Conservation (phyloP, 805 yeast species). For the Cyberlindnera euphorbiiphila region DNA sequence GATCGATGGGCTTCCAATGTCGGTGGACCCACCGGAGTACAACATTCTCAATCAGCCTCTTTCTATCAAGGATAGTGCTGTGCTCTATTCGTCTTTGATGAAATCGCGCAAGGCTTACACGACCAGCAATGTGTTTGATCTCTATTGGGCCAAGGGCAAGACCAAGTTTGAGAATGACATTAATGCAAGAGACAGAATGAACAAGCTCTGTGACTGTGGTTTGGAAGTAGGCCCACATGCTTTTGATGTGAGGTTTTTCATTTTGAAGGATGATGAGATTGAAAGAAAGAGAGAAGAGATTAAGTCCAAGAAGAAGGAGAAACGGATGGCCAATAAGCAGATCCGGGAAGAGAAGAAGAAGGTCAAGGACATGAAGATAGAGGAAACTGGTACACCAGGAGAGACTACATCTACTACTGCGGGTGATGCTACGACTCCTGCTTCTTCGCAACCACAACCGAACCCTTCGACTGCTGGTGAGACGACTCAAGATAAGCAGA, state of each 20-base stretch:
- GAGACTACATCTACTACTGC: background rate
- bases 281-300: slow-evolving; percentile 46
- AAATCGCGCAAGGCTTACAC: slow-evolving; percentile 70
- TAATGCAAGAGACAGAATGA: slow-evolving; percentile 83
- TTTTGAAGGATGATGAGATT: slow-evolving; percentile 75
- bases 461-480: too few relatives aligned
- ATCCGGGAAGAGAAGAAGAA: slow-evolving; percentile 32
- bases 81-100: slow-evolving; percentile 64
- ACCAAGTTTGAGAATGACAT: slow-evolving; percentile 36
- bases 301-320: slow-evolving; percentile 35
- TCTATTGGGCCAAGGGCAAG: slow-evolving; percentile 74
- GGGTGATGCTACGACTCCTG: too few relatives aligned
- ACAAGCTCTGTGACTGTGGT: slow-evolving; percentile 74
- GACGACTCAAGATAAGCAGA: too few relatives aligned
- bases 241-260: slow-evolving; percentile 72
- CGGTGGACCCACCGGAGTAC: slow-evolving; percentile 60
- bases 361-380: slow-evolving; percentile 13
- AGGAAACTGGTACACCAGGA: slow-evolving; percentile 1
- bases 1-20: slow-evolving; percentile 63
- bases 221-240: slow-evolving; percentile 79
- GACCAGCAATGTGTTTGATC: slow-evolving; percentile 62
- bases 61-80: slow-evolving; percentile 68
- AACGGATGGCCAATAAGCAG: slow-evolving; percentile 33
- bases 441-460: too few relatives aligned
- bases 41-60: slow-evolving; percentile 61